Conservation (phyloP, 257 asterid genomes). For the Rubia yunnanensis region DNA sequence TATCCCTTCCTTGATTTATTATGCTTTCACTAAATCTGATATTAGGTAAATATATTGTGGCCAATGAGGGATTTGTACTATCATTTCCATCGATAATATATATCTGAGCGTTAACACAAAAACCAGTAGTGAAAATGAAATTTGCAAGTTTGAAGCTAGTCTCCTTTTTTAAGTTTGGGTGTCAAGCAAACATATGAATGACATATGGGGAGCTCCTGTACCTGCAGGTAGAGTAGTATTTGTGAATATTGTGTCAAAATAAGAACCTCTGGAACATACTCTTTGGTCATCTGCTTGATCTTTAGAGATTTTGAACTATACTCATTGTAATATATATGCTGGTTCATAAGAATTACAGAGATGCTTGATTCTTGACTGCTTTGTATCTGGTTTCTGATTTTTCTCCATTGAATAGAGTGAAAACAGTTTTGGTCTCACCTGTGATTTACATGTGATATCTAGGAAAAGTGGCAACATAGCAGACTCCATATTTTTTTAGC, state of each 20-base stretch:
- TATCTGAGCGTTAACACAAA: not conserved
- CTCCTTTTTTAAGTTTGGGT: not conserved
- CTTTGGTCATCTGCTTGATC: not conserved
- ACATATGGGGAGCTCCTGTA: not conserved
- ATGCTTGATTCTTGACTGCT: not conserved
- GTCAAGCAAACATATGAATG: not conserved
- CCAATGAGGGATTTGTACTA: not conserved
- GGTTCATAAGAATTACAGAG: not conserved
- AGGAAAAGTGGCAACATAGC: not conserved
- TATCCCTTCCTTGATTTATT: no score
- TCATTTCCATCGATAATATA: not conserved
- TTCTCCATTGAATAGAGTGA: not conserved
- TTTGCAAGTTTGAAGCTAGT: not conserved
- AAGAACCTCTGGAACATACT: not conserved
- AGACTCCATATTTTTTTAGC: not conserved
- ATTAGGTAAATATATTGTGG: not conserved
- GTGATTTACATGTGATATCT: not conserved
- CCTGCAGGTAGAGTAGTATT: not conserved
- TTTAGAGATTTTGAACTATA: not conserved
- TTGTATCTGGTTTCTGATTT: not conserved
- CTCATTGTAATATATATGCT: not conserved
- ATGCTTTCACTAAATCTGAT: not conserved
- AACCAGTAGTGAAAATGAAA: not conserved
- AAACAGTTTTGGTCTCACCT: not conserved
- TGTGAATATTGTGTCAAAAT: not conserved